A percentile compares a stretch with the other conserved stretches of the same genome.
These are phyloP conservation scores for Fusarium paranaense DNA, from an alignment of 2,329 filamentous ascomycete species.

Conservation along the genomic window DNA sequence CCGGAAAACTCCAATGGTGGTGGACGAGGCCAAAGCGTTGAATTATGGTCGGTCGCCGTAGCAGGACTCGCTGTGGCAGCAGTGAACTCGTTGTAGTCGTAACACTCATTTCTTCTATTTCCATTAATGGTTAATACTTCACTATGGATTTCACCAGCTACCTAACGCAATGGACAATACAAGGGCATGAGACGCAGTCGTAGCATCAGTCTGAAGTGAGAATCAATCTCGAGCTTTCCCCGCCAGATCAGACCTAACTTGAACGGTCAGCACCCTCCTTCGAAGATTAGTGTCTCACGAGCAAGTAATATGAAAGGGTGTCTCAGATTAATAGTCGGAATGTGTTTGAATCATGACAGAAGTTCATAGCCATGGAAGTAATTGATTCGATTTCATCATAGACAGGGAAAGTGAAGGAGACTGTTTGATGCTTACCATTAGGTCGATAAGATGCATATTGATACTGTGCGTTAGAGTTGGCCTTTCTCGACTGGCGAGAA, in stretches of 20 bases:
- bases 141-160: neutral
- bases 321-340: conserved; percentile 9
- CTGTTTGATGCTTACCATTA: neutral
- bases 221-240: neutral
- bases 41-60: neutral
- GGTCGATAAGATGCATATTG: too few species aligned
- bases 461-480: neutral
- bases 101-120: neutral
- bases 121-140: neutral
- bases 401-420: neutral
- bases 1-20: neutral
- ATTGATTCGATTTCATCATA: conserved; percentile 6
- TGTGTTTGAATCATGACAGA: neutral
- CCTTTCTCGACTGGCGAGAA: neutral
- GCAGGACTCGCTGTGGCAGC: neutral
- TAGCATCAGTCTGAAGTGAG: neutral
- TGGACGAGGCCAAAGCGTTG: neutral
- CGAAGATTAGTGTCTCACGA: neutral
- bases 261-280: neutral
- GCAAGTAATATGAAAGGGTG: neutral
- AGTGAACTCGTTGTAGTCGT: neutral
- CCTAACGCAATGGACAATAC: neutral
- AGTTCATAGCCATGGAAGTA: conserved; percentile 12
- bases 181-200: neutral
- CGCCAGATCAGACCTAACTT: neutral